phyloP scores from a whole-genome alignment of 495 filamentous ascomycete species.

The Cladorrhinum samala region DNA sequence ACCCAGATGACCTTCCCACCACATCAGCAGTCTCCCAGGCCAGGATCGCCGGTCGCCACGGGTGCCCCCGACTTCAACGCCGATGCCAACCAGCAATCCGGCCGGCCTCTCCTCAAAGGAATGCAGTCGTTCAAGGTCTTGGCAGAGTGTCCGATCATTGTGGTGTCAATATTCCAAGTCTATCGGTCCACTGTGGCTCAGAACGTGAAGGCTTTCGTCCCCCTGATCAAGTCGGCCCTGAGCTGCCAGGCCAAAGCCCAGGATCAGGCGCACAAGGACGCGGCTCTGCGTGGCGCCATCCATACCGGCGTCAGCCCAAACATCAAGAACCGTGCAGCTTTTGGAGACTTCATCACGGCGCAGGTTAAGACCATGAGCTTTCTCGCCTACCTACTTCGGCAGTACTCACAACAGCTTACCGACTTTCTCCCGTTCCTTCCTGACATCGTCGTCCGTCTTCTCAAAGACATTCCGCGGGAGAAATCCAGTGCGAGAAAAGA shows the following conservation, averaged over 20 bases:
- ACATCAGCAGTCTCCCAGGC: constrained; percentile 70
- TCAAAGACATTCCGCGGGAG: constrained; percentile 91
- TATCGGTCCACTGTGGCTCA: constrained; percentile 68
- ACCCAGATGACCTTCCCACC: constrained; percentile 53
- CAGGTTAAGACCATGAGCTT: constrained; percentile 99
- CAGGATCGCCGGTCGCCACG: constrained; percentile 82
- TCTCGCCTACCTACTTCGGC: constrained; percentile 83
- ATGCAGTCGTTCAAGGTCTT: constrained; percentile 99
- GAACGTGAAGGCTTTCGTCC: constrained; percentile 91
- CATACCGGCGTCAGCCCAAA: constrained; percentile 92
- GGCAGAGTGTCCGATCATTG: constrained; percentile 95
- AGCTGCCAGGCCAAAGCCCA: constrained; percentile 89
- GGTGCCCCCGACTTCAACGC: constrained; percentile 37
- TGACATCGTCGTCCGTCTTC: constrained; percentile 80
- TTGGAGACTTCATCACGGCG: constrained; percentile 94
- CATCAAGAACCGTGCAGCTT: constrained; percentile 89
- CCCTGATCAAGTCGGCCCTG: constrained; percentile 85
- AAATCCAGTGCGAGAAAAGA: constrained; percentile 93
- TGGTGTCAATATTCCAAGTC: constrained; percentile 95
- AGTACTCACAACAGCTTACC: constrained; percentile 78
- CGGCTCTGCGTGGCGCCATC: constrained; percentile 63
- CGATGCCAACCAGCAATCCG: constrained; percentile 75
- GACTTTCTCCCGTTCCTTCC: constrained; percentile 88
- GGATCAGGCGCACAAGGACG: constrained; percentile 82
- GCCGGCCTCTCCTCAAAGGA: constrained; percentile 72